phyloP scores from a whole-genome alignment of 208 protist species.

The Trypanosoma cruzi region DNA sequence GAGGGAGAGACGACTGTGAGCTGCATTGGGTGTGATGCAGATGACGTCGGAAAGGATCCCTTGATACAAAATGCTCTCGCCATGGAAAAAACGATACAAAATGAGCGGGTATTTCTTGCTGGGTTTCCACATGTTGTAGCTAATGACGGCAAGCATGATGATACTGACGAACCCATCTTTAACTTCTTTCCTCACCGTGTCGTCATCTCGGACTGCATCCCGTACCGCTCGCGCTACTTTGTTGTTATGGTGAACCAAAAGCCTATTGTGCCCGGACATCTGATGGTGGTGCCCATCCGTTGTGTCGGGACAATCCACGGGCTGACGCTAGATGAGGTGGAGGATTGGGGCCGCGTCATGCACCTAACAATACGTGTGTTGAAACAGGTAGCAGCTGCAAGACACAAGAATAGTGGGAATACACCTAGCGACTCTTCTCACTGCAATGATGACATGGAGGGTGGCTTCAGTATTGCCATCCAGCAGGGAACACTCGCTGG shows the following conservation, averaged over 20 bases:
- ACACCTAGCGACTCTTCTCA: neutral
- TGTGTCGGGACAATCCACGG: conserved; percentile 70
- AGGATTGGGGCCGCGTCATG: conserved; percentile 74
- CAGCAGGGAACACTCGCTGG: conserved; percentile 75
- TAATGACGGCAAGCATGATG: neutral
- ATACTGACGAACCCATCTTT: conserved; percentile 32
- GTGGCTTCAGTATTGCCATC: conserved; percentile 75
- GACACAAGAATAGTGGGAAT: neutral
- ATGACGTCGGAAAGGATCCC: conserved; percentile 30
- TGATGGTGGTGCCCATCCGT: conserved; percentile 86
- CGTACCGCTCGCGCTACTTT: conserved; percentile 64
- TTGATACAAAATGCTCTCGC: conserved; percentile 32
- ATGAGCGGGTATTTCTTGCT: conserved; percentile 22
- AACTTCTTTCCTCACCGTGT: conserved; percentile 54
- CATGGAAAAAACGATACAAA: conserved; percentile 28
- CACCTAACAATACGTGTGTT: conserved; percentile 66
- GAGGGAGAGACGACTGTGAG: neutral
- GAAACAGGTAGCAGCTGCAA: conserved; percentile 6
- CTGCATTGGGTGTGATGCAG: neutral
- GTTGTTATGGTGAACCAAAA: conserved; percentile 83
- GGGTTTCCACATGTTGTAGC: conserved; percentile 1
- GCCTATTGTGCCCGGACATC: conserved; percentile 75
- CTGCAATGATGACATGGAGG: neutral
- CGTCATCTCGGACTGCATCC: conserved; percentile 44
- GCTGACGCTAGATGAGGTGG: conserved; percentile 65